Conservation (phyloP, 352 stramenopile species). For the Elongisporangium senticosum region DNA sequence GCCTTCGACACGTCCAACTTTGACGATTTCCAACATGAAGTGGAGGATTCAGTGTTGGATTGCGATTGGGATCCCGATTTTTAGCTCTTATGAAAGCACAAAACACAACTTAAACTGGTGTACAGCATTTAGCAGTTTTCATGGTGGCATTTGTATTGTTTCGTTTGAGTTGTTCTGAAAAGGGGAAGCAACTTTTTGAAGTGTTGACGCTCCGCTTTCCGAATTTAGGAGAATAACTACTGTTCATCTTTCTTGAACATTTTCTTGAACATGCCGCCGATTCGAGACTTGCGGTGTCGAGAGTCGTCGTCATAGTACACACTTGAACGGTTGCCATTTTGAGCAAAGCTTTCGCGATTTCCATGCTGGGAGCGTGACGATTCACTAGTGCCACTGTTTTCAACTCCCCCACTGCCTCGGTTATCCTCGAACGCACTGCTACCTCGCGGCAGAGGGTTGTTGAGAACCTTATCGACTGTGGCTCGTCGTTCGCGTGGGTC, state of each 20-base stretch:
- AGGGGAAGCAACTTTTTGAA: no score
- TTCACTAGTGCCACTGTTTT: conserved; percentile 7
- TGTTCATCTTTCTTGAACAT: conserved; percentile 87
- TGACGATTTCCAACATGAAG: conserved; percentile 66
- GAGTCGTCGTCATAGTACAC: conserved; percentile 61
- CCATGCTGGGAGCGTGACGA: conserved; percentile 13
- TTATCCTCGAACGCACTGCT: conserved; percentile 16
- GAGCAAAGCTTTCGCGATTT: conserved; percentile 20
- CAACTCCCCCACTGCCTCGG: not conserved
- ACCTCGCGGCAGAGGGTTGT: conserved; percentile 29
- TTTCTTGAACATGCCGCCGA: conserved; percentile 86
- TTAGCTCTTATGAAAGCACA: conserved; percentile 15
- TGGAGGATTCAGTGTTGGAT: conserved; percentile 49
- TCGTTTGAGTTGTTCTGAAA: no score
- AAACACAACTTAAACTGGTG: no score
- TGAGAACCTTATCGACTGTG: conserved; percentile 45
- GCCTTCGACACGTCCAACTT: conserved; percentile 83
- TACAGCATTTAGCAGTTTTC: no score
- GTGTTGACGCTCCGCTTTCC: no score
- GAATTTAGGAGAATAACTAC: conserved; percentile 2
- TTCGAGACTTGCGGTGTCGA: conserved; percentile 62
- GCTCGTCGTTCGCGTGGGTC: conserved; percentile 25
- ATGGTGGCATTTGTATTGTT: no score
- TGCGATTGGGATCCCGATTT: conserved; percentile 77
- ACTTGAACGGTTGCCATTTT: conserved; percentile 27